Conservation (phyloP, 371 early-diverging fungal genomes). For the Saksenaea oblongispora region DNA sequence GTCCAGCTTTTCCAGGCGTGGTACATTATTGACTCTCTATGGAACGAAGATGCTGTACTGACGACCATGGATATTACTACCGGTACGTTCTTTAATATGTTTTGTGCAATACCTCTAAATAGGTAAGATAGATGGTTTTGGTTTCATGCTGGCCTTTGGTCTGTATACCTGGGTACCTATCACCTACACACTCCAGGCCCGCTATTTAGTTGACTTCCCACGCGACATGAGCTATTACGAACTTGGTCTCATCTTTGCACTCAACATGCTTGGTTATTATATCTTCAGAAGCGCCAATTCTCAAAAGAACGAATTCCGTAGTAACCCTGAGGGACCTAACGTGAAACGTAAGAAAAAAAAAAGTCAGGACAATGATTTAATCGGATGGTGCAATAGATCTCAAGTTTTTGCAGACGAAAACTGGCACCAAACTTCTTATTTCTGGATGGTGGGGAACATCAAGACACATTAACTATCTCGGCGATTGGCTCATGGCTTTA, state of each 20-base stretch:
- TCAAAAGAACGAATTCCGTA: constrained; percentile 91
- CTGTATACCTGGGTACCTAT: constrained; percentile 92
- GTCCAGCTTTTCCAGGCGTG: constrained; percentile 75
- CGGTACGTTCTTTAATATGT: constrained; percentile 28
- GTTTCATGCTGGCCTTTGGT: constrained; percentile 92
- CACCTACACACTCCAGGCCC: constrained; percentile 87
- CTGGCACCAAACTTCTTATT: constrained; percentile 80
- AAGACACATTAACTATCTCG: constrained; percentile 91
- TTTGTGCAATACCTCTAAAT: too few species aligned
- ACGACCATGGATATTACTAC: constrained; percentile 95
- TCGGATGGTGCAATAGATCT: constrained; percentile 47
- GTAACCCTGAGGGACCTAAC: constrained; percentile 66
- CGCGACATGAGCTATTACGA: constrained; percentile 50
- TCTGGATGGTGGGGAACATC: constrained; percentile 95
- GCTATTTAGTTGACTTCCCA: constrained; percentile 80
- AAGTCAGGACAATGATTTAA: not conserved
- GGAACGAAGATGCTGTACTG: constrained; percentile 79
- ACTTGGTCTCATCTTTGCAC: constrained; percentile 52
- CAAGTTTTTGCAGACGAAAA: constrained; percentile 79
- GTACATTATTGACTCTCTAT: constrained; percentile 88
- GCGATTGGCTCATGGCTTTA: constrained; percentile 86
- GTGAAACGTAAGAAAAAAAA: constrained; percentile 56
- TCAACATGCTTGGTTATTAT: constrained; percentile 73
- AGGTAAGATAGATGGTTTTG: constrained; percentile 79
- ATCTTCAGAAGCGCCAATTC: constrained; percentile 91